These are phyloP conservation scores for Corylus americana DNA, from an alignment of 306 rosid species.

Conservation along the genomic window DNA sequence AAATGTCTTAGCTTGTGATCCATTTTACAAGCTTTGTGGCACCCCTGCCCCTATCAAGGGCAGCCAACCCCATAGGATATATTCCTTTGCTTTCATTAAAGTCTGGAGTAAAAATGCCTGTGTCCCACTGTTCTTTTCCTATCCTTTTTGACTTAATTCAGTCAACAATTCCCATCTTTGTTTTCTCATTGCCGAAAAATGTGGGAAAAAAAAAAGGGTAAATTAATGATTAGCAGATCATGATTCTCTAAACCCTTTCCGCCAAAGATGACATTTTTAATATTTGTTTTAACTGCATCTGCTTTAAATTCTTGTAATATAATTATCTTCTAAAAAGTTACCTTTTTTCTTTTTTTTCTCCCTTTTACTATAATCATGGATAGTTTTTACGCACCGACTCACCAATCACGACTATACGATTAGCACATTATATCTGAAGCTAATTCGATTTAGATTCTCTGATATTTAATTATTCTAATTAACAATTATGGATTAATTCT, in stretches of 20 bases:
- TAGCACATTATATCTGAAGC: conserved; percentile 34
- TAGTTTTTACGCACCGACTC: conserved; percentile 32
- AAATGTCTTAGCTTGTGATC: conserved; percentile 17
- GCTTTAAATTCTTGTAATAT: conserved; percentile 9
- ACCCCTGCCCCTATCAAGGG: conserved; percentile 21
- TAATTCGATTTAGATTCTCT: conserved; percentile 28
- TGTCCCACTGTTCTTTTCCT: conserved; percentile 19
- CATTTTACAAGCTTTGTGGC: conserved; percentile 12
- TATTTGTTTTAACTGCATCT: conserved; percentile 28
- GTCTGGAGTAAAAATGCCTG: not conserved
- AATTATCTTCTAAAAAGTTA: not conserved
- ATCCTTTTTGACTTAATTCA: conserved; percentile 13
- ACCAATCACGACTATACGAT: conserved; percentile 28
- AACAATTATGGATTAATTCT: conserved; percentile 6
- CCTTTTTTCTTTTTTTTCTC: conserved; percentile 9
- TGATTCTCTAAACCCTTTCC: conserved; percentile 49
- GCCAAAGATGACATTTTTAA: conserved; percentile 52
- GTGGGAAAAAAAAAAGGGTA: not conserved
- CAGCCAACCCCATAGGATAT: conserved; percentile 21
- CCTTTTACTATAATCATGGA: conserved; percentile 31
- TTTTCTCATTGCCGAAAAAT: not conserved
- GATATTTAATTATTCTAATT: conserved; percentile 18
- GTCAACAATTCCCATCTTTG: conserved; percentile 27
- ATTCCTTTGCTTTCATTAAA: conserved; percentile 16
- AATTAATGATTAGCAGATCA: conserved; percentile 36